Percentiles rank a stretch among this genome's conserved stretches.
phyloP scores from a whole-genome alignment of 2,329 filamentous ascomycete genomes.

The Metarhizium rileyi region DNA sequence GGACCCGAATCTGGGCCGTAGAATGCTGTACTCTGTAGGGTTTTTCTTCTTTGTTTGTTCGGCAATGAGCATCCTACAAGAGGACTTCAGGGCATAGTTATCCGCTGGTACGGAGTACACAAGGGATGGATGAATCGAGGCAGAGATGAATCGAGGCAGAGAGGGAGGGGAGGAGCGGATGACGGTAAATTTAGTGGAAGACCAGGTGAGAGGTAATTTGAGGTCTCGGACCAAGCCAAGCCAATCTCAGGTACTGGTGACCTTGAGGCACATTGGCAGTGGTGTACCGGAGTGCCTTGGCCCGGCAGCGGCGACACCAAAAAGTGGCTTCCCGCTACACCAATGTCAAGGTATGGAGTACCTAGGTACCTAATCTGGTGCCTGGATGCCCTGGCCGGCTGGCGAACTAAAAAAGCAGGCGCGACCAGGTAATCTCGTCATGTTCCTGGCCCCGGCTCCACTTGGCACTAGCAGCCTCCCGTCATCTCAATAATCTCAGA shows the following conservation, averaged over 20 bases:
- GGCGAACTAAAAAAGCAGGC: too few species aligned
- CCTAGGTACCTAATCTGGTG: too few species aligned
- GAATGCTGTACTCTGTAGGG: too few species aligned
- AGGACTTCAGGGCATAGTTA: too few species aligned
- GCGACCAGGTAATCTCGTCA: slow-evolving; percentile 5
- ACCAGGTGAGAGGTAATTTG: not conserved
- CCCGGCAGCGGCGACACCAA: not conserved
- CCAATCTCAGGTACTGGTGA: not conserved
- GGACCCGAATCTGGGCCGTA: too few species aligned
- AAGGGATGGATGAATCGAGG: too few species aligned
- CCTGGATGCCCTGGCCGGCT: too few species aligned
- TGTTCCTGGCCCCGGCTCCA: not conserved
- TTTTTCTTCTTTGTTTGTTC: too few species aligned
- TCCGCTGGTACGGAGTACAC: too few species aligned
- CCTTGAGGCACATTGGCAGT: not conserved
- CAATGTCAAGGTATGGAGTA: too few species aligned
- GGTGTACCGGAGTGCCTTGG: not conserved
- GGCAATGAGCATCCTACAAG: too few species aligned
- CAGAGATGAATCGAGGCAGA: too few species aligned
- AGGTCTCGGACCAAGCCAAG: not conserved
- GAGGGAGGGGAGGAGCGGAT: not conserved
- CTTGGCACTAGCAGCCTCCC: slow-evolving; percentile 4
- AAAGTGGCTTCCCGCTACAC: not conserved
- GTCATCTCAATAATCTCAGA: slow-evolving; percentile 19
- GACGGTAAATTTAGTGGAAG: not conserved